Base-by-base conservation (phyloP, 192 early-diverging fungal genomes). In the Ambispora gerdemannii region DNA sequence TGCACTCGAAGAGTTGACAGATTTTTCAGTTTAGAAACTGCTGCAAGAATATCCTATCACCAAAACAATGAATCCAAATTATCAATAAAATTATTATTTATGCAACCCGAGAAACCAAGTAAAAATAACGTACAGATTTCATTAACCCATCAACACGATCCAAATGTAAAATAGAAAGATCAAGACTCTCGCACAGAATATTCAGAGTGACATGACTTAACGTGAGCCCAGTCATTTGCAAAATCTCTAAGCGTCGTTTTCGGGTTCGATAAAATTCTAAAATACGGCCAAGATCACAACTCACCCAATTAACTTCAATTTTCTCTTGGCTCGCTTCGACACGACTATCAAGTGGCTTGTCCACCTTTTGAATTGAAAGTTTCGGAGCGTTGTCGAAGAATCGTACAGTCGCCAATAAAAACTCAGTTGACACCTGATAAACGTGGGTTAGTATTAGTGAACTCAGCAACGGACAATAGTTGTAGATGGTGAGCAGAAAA, bases 81-180 rank as follows among this genome's bases (percentile, higher is more conserved):
- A 17, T 20, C 4, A 30, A 17, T 25, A 43, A 19, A 27, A 38
- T n/a, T 27, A 28, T 35, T 36, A 43, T 55, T 10, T 51, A 60
- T 34, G 30, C 20, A 25, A 24, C 13, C 10, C 24, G 28, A 63
- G 15, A 36, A 63, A 35, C 15, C 43, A 0, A 3, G 3, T 4
- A 32, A 20, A 52, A 20, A 66, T 50, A n/a, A 66, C 28, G 4
- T 67, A 67, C 65, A 7, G 2, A 17, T 67, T 67, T 67, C 34
- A n/a, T 13, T 22, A 67, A 33, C 24, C 27, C 49, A 15, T 17
- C 2, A 34, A 67, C 22, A 27, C 65, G 27, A 36, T 1, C 19
- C n/a, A 67, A 55, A 22, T 35, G 13, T 19, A 67, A 53, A 4
- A 13, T 32, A 27, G 22, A 25, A 25, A 67, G 34, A 67, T 67